Percentiles rank a stretch among this genome's conserved stretches.
Conservation (phyloP, 2,329 filamentous ascomycete genomes). For the Ampelomyces quisqualis region DNA sequence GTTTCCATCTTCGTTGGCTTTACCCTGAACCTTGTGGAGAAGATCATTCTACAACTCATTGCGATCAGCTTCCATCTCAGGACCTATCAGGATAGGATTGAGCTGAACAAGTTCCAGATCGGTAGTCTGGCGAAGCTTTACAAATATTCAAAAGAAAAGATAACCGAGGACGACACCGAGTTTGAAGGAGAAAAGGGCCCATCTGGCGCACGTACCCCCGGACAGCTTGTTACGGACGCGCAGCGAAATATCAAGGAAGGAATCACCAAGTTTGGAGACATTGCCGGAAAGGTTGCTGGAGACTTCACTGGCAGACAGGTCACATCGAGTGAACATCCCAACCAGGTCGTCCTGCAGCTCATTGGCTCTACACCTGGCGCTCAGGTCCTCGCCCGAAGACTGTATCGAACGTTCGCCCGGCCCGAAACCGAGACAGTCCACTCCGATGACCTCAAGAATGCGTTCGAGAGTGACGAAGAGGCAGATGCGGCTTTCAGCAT, state of each 20-base stretch:
- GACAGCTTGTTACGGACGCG: constrained; percentile 66
- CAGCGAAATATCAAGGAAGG: constrained; percentile 74
- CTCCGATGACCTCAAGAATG: constrained; percentile 73
- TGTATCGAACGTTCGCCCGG: constrained; percentile 83
- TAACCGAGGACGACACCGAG: constrained; percentile 72
- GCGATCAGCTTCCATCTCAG: constrained; percentile 89
- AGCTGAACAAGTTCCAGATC: constrained; percentile 89
- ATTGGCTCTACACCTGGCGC: constrained; percentile 70
- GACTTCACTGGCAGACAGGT: constrained; percentile 81
- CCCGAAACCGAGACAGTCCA: constrained; percentile 74
- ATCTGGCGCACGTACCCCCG: constrained; percentile 71
- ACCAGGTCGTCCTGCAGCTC: constrained; percentile 79
- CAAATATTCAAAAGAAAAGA: constrained; percentile 63
- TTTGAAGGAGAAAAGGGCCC: constrained; percentile 55
- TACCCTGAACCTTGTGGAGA: constrained; percentile 81
- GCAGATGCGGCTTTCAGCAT: constrained; percentile 85
- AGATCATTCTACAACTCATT: constrained; percentile 92
- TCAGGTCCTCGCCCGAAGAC: constrained; percentile 79
- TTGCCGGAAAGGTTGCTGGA: constrained; percentile 81
- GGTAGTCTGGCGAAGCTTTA: constrained; percentile 66
- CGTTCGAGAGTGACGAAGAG: constrained; percentile 81
- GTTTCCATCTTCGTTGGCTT: constrained; percentile 79
- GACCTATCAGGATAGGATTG: constrained; percentile 87
- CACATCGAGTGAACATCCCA: constrained; percentile 71
- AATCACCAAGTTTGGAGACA: constrained; percentile 77